These are phyloP conservation scores for Penicillium sp. DNA, from an alignment of 2,329 filamentous ascomycete species.

Conservation along the genomic window DNA sequence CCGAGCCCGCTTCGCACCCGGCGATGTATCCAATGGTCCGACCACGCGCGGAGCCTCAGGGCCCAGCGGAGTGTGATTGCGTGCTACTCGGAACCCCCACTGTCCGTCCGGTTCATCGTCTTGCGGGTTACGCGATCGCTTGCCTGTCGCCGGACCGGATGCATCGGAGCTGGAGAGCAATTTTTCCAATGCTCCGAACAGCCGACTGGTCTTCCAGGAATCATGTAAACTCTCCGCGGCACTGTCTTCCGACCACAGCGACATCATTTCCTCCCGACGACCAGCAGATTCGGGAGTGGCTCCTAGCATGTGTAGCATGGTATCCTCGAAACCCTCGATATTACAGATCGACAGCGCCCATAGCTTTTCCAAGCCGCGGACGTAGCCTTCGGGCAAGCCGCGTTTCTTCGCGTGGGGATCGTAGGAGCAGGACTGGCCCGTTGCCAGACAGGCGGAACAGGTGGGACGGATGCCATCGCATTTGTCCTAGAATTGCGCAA, in stretches of 20 bases:
- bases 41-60: constrained; percentile 32
- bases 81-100: constrained; percentile 35
- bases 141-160: constrained; percentile 24
- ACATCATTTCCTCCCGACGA: constrained; percentile 35
- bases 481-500: constrained; percentile 32
- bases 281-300: constrained; percentile 31
- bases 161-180: constrained; percentile 38
- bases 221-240: constrained; percentile 44
- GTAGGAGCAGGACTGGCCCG: constrained; percentile 43
- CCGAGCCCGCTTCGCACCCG: constrained; percentile 29
- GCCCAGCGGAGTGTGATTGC: constrained; percentile 28
- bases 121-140: constrained; percentile 35
- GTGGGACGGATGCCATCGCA: constrained; percentile 45
- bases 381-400: constrained; percentile 47
- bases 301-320: constrained; percentile 40
- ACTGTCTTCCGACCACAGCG: constrained; percentile 40
- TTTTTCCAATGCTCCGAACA: constrained; percentile 41
- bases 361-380: constrained; percentile 46
- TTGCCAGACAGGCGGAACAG: constrained; percentile 42
- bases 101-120: constrained; percentile 22
- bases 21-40: constrained; percentile 22
- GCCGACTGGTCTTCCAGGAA: constrained; percentile 43
- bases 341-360: constrained; percentile 46
- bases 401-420: constrained; percentile 46
- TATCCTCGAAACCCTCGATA: constrained; percentile 45